These are phyloP conservation scores for Xenoacremonium recifei DNA, from an alignment of 2,329 filamentous ascomycete species.

Conservation along the genomic window DNA sequence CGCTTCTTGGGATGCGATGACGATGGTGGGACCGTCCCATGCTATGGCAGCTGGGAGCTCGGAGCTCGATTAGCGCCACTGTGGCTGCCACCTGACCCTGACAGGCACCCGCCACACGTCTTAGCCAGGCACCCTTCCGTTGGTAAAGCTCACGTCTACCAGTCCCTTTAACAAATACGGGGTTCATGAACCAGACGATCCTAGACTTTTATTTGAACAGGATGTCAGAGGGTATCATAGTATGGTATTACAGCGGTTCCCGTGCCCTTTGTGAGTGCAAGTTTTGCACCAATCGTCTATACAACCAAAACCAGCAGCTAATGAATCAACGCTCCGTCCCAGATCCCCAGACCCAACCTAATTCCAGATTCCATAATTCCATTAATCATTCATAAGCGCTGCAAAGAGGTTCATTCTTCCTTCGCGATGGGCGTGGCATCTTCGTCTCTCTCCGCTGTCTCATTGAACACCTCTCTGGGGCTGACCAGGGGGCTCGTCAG, in stretches of 20 bases:
- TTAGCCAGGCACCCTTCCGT: too few species aligned
- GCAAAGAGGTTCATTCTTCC: slow-evolving; percentile 9
- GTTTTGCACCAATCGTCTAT: slow-evolving; percentile 16
- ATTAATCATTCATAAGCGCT: slow-evolving; percentile 15
- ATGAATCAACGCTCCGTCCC: slow-evolving; percentile 1
- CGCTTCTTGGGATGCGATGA: slow-evolving; percentile 27
- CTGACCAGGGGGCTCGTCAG: slow-evolving; percentile 62
- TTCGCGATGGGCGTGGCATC: slow-evolving; percentile 14
- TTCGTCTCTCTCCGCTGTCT: slow-evolving; percentile 33
- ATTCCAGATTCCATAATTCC: slow-evolving; percentile 11
- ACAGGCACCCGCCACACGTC: too few species aligned
- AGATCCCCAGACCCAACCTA: slow-evolving; percentile 1
- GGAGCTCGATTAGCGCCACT: slow-evolving; percentile 23
- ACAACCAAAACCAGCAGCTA: slow-evolving; percentile 6
- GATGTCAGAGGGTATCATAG: slow-evolving; percentile 28
- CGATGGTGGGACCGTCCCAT: slow-evolving; percentile 30
- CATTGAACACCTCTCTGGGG: slow-evolving; percentile 44
- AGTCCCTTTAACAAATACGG: too few species aligned
- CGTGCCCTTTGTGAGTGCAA: slow-evolving; percentile 15
- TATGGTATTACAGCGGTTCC: slow-evolving; percentile 23
- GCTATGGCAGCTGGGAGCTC: slow-evolving; percentile 17
- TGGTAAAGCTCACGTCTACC: too few species aligned
- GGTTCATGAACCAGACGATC: too few species aligned
- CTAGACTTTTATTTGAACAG: too few species aligned
- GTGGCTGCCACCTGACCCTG: slow-evolving; percentile 15